These are phyloP conservation scores for Trametes cubensis DNA, from an alignment of 768 basidiomycete species.

Conservation along the genomic window DNA sequence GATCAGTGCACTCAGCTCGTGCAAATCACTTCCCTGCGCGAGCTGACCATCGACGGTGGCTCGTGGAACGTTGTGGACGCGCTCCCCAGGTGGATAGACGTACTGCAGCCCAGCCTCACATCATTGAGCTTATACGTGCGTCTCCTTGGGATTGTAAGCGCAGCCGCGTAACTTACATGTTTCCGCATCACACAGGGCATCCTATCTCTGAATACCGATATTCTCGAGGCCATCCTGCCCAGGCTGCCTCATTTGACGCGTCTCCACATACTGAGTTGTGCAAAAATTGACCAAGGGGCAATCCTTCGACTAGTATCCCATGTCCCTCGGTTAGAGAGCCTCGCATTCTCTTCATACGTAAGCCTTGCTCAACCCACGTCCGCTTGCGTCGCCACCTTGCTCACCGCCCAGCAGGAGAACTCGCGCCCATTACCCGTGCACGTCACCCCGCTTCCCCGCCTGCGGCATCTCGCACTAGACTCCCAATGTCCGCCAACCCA, in stretches of 20 bases:
- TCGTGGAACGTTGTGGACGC: slow-evolving; percentile 63
- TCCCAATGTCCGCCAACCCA: slow-evolving; percentile 39
- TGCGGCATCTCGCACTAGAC: slow-evolving; percentile 59
- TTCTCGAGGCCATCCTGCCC: slow-evolving; percentile 50
- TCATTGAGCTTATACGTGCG: slow-evolving; percentile 64
- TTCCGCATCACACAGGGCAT: slow-evolving; percentile 49
- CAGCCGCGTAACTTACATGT: neutral
- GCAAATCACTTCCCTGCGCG: slow-evolving; percentile 43
- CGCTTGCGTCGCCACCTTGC: neutral
- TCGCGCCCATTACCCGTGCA: slow-evolving; percentile 29
- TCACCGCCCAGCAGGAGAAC: slow-evolving; percentile 38
- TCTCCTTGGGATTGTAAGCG: slow-evolving; percentile 1
- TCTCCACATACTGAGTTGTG: slow-evolving; percentile 64
- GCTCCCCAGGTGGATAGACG: slow-evolving; percentile 58
- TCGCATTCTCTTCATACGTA: slow-evolving; percentile 66
- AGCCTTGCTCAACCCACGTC: slow-evolving; percentile 27
- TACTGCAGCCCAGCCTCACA: slow-evolving; percentile 48
- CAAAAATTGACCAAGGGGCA: slow-evolving; percentile 53
- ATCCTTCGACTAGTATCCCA: slow-evolving; percentile 49
- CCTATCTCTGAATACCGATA: slow-evolving; percentile 52
- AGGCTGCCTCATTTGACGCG: slow-evolving; percentile 56
- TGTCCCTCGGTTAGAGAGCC: slow-evolving; percentile 58
- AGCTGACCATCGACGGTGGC: slow-evolving; percentile 58
- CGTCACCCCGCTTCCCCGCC: slow-evolving; percentile 40
- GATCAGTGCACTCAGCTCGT: slow-evolving; percentile 51